Evolutionary conservation across 1,139 yeast genomes (phyloP).

Genomic region (Waltiozyma sp.): DNA sequence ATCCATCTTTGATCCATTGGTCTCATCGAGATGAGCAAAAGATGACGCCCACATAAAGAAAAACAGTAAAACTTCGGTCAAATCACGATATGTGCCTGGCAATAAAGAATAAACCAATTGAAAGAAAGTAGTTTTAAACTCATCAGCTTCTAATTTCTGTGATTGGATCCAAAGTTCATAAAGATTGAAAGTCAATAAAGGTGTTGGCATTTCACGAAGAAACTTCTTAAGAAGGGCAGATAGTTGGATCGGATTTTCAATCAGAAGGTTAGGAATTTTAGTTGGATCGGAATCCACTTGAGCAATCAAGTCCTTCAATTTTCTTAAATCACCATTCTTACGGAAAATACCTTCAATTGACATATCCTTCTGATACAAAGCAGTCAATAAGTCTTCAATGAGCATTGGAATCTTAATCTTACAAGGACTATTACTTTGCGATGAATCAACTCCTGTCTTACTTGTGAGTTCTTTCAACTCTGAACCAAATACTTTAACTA

Average conservation of each 20-base stretch:
- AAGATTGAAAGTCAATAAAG: conserved; percentile 66
- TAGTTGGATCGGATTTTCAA: conserved; percentile 81
- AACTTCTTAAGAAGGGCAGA: conserved; percentile 92
- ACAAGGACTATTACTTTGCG: conserved; percentile 77
- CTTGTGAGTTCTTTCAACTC: conserved; percentile 62
- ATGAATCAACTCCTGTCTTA: conserved; percentile 77
- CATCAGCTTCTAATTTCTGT: conserved; percentile 42
- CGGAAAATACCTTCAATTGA: conserved; percentile 95
- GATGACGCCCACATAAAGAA: conserved; percentile 96
- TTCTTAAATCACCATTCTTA: conserved; percentile 88
- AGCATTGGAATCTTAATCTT: conserved; percentile 75
- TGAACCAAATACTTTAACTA: conserved; percentile 62
- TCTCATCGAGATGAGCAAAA: conserved; percentile 80
- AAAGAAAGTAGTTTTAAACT: conserved; percentile 43
- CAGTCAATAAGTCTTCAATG: conserved; percentile 74
- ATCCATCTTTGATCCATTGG: conserved; percentile 93
- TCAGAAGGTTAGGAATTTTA: conserved; percentile 58
- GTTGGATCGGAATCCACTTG: conserved; percentile 68
- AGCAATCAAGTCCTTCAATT: conserved; percentile 64
- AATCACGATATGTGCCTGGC: conserved; percentile 75
- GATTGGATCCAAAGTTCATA: conserved; percentile 77
- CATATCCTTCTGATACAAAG: conserved; percentile 87
- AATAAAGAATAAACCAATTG: conserved; percentile 70
- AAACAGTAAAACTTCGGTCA: conserved; percentile 74
- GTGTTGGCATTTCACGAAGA: conserved; percentile 86